Percentiles rank a stretch among this genome's conserved stretches.
Conservation (phyloP, 2,329 filamentous ascomycete species). For the Ascochyta lentis region DNA sequence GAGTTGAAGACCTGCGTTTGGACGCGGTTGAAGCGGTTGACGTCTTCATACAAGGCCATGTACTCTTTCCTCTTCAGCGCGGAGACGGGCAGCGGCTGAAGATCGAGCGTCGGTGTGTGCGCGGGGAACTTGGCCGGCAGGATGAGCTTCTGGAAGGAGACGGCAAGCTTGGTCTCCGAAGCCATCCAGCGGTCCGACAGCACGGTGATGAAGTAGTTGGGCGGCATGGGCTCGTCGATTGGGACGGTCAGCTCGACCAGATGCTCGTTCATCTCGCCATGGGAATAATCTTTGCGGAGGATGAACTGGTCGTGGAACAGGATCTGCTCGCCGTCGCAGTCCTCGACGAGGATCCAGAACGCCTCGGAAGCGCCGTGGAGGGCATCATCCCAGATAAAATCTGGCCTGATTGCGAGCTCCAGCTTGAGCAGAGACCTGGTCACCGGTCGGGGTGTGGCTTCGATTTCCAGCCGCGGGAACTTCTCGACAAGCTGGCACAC, state of each 20-base stretch:
- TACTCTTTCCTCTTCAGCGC: conserved; percentile 88
- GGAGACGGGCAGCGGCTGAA: conserved; percentile 88
- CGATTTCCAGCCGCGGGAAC: conserved; percentile 90
- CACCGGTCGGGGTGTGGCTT: conserved; percentile 92
- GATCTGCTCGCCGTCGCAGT: conserved; percentile 96
- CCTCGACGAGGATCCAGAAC: conserved; percentile 97
- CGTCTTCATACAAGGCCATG: conserved; percentile 78
- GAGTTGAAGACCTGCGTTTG: conserved; percentile 98
- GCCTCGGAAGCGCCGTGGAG: conserved; percentile 87
- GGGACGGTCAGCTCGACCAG: conserved; percentile 95
- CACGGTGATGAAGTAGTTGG: conserved; percentile 97
- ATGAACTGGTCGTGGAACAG: conserved; percentile 95
- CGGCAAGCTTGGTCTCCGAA: conserved; percentile 88
- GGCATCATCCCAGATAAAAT: conserved; percentile 93
- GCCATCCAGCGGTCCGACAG: conserved; percentile 98
- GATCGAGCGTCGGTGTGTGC: conserved; percentile 87
- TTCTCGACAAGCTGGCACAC: conserved; percentile 89
- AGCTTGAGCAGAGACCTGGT: conserved; percentile 92
- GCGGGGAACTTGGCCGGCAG: conserved; percentile 95
- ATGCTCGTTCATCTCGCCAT: conserved; percentile 88
- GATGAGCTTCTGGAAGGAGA: conserved; percentile 94
- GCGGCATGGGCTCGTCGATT: conserved; percentile 96
- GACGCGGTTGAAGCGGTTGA: conserved; percentile 93
- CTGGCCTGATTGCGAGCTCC: conserved; percentile 89
- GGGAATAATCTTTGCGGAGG: conserved; percentile 85